Conservation (phyloP, 768 basidiomycete species). For the Hericium rajendrae region DNA sequence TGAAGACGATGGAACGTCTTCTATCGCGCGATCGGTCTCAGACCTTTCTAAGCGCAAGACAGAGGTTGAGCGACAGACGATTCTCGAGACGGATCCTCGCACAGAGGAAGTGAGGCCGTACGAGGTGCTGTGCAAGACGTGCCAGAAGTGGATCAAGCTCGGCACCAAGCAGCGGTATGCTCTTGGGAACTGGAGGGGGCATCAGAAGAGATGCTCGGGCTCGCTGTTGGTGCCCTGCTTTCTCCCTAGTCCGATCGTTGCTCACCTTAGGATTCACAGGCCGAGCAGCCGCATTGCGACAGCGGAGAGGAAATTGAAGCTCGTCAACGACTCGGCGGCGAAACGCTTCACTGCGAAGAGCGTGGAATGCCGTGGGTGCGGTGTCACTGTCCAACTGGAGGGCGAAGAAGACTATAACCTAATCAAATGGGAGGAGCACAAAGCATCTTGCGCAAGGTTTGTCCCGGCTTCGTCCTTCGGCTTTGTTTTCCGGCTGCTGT, state of each 20-base stretch:
- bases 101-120: conserved; percentile 40
- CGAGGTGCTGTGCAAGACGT: conserved; percentile 48
- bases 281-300: conserved; percentile 52
- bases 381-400: conserved; percentile 31
- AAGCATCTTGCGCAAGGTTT: conserved; percentile 36
- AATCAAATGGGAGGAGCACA: conserved; percentile 55
- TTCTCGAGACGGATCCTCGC: conserved; percentile 45
- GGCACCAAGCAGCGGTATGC: conserved; percentile 29
- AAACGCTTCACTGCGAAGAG: conserved; percentile 33
- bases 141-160: conserved; percentile 55
- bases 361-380: conserved; percentile 47
- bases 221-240: conserved; percentile 25
- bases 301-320: conserved; percentile 48
- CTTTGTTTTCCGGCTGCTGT: too few species aligned
- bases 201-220: conserved; percentile 38
- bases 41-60: conserved; percentile 17
- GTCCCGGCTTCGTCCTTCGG: conserved; percentile 8
- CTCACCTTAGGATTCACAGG: conserved; percentile 20
- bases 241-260: conserved; percentile 8
- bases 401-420: conserved; percentile 51
- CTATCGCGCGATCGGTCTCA: conserved; percentile 18
- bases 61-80: conserved; percentile 38
- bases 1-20: conserved; percentile 19
- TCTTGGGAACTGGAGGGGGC: conserved; percentile 43
- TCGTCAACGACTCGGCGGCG: conserved; percentile 59